phyloP scores from a whole-genome alignment of 2,329 filamentous ascomycete genomes.

The Xylaria sp. region DNA sequence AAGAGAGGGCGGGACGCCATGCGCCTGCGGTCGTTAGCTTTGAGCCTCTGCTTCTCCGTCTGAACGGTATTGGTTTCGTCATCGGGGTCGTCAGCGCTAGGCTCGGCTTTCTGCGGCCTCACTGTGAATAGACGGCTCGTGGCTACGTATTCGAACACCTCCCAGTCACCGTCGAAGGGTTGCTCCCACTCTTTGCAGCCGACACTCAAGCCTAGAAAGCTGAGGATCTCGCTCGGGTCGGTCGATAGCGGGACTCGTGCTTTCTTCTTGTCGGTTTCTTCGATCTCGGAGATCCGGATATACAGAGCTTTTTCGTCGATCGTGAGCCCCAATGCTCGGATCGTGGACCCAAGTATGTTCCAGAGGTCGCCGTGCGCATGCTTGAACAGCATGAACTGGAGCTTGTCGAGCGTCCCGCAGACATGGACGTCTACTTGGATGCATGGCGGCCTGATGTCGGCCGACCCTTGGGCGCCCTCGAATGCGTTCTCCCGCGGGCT shows the following conservation, averaged over 20 bases:
- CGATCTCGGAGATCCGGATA: slow-evolving; percentile 72
- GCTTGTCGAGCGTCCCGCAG: slow-evolving; percentile 48
- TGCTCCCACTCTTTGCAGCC: slow-evolving; percentile 52
- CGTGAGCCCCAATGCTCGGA: slow-evolving; percentile 70
- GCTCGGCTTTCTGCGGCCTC: slow-evolving; percentile 28
- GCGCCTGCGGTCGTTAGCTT: slow-evolving; percentile 62
- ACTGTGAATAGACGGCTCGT: slow-evolving; percentile 64
- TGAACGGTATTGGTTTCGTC: background rate
- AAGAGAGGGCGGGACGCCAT: slow-evolving; percentile 63
- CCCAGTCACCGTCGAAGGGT: slow-evolving; percentile 60
- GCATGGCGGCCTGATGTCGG: slow-evolving; percentile 41
- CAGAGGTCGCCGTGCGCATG: slow-evolving; percentile 75
- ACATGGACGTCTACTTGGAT: slow-evolving; percentile 74
- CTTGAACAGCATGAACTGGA: slow-evolving; percentile 70
- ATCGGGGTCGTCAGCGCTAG: background rate
- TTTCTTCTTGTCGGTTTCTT: slow-evolving; percentile 60
- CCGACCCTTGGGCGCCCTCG: background rate
- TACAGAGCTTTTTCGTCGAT: slow-evolving; percentile 67
- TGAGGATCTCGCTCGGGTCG: slow-evolving; percentile 60
- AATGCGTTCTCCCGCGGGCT: too few species aligned
- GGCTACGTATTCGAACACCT: slow-evolving; percentile 67
- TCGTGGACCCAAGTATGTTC: slow-evolving; percentile 66
- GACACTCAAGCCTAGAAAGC: slow-evolving; percentile 66
- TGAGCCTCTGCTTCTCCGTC: slow-evolving; percentile 47
- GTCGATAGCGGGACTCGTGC: slow-evolving; percentile 65